A percentile compares a stretch with the other conserved stretches of the same genome.
Evolutionary conservation across 2,329 filamentous ascomycete genomes (phyloP).

Genomic region (Claviceps spartinae): DNA sequence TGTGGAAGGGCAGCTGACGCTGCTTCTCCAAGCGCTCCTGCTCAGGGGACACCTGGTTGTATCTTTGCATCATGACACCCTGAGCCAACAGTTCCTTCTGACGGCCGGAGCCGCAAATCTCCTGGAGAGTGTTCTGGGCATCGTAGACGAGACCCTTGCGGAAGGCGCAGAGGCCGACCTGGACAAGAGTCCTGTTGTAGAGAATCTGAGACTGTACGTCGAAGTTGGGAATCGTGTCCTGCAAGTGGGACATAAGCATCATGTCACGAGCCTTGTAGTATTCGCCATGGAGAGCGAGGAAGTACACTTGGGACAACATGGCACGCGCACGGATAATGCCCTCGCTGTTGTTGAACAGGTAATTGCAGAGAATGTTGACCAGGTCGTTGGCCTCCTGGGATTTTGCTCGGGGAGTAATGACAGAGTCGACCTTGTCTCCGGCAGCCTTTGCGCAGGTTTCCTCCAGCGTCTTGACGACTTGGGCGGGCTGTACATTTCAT

Average conservation of each 20-base stretch:
- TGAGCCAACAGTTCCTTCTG: slow-evolving; percentile 97
- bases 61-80: slow-evolving; percentile 96
- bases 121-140: slow-evolving; percentile 91
- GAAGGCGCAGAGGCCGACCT: slow-evolving; percentile 97
- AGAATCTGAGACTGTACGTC: slow-evolving; percentile 96
- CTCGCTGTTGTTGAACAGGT: slow-evolving; percentile 87
- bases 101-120: slow-evolving; percentile 92
- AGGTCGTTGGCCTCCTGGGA: slow-evolving; percentile 58
- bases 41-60: slow-evolving; percentile 89
- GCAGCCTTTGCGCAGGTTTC: slow-evolving; percentile 85
- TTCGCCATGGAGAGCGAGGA: slow-evolving; percentile 90
- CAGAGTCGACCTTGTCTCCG: slow-evolving; percentile 55
- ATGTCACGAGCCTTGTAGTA: slow-evolving; percentile 98
- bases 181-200: slow-evolving; percentile 94
- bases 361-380: slow-evolving; percentile 80
- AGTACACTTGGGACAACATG: slow-evolving; percentile 98
- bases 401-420: slow-evolving; percentile 61
- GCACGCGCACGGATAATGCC: slow-evolving; percentile 91
- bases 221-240: slow-evolving; percentile 93
- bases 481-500: slow-evolving; percentile 47
- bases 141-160: slow-evolving; percentile 93
- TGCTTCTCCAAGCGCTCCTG: slow-evolving; percentile 96
- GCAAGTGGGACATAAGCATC: slow-evolving; percentile 99
- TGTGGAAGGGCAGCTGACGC: slow-evolving; percentile 96
- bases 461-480: slow-evolving; percentile 87